A percentile compares a stretch with the other conserved stretches of the same genome.
Evolutionary conservation across 2,329 filamentous ascomycete species (phyloP).

Genomic region (Blastomyces percursus): DNA sequence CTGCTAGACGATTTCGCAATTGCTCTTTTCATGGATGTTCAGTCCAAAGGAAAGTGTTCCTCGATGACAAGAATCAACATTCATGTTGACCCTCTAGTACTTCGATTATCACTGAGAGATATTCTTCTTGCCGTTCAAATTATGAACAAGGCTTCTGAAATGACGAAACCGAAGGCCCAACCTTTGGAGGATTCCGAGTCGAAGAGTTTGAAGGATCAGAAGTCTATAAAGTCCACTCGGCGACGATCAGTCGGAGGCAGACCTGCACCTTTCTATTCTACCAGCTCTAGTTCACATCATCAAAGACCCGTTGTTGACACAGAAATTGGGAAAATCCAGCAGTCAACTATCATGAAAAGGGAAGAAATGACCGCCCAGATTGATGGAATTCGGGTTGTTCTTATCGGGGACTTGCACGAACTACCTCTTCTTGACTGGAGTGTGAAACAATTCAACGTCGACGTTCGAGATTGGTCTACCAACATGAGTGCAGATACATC

Average conservation of each 20-base stretch:
- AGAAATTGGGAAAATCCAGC: constrained; percentile 7
- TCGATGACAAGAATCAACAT: constrained; percentile 68
- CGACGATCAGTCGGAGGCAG: background rate
- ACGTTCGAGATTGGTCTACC: constrained; percentile 83
- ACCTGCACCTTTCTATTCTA: background rate
- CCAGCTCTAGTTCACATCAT: background rate
- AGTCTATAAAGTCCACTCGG: constrained; percentile 6
- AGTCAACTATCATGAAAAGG: constrained; percentile 48
- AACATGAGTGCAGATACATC: constrained; percentile 75
- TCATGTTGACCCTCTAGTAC: constrained; percentile 79
- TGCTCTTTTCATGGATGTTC: constrained; percentile 73
- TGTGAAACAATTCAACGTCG: constrained; percentile 76
- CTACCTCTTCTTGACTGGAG: constrained; percentile 89
- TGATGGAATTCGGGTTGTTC: constrained; percentile 78
- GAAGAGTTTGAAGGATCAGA: constrained; percentile 37
- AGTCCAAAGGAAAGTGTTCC: constrained; percentile 47
- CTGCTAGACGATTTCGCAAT: constrained; percentile 96
- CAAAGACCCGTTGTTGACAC: constrained; percentile 9
- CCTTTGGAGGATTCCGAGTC: constrained; percentile 44
- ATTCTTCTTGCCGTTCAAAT: constrained; percentile 92
- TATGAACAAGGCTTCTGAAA: constrained; percentile 75
- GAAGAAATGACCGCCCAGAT: constrained; percentile 81
- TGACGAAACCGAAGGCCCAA: constrained; percentile 49
- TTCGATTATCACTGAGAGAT: constrained; percentile 83
- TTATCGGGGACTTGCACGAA: constrained; percentile 94